A percentile compares a stretch with the other conserved stretches of the same genome.
Evolutionary conservation across 2,329 filamentous ascomycete species (phyloP).

Genomic region (Zasmidium citrigriseum): DNA sequence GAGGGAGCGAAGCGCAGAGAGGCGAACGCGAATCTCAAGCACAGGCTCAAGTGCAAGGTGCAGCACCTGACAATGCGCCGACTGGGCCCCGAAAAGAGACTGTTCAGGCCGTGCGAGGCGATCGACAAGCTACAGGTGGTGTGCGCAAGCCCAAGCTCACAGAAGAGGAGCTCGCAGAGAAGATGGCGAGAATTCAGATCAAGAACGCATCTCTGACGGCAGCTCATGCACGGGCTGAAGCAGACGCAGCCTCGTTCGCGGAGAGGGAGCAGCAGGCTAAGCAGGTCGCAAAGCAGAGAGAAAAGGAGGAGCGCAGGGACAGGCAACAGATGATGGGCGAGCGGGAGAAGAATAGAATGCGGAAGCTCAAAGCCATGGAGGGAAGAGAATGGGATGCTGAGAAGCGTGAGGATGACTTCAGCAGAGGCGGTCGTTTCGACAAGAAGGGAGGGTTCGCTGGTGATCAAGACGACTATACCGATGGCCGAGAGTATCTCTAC

Average conservation of each 20-base stretch:
- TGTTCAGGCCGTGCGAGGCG: constrained; percentile 34
- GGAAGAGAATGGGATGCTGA: constrained; percentile 65
- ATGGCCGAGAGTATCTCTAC: constrained; percentile 37
- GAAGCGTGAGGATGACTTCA: constrained; percentile 58
- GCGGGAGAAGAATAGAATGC: constrained; percentile 59
- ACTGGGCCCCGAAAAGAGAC: constrained; percentile 25
- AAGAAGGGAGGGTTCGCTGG: constrained; percentile 29
- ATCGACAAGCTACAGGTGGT: constrained; percentile 39
- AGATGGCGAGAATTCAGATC: constrained; percentile 62
- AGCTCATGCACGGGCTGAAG: constrained; percentile 66
- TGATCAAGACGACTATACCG: constrained; percentile 34
- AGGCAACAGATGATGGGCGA: constrained; percentile 63
- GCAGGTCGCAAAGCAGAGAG: constrained; percentile 47
- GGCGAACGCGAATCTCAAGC: neutral
- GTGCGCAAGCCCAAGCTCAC: constrained; percentile 59
- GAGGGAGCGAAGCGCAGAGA: neutral
- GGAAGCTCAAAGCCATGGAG: constrained; percentile 60
- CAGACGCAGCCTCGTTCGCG: constrained; percentile 65
- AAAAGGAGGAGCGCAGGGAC: constrained; percentile 53
- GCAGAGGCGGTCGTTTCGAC: constrained; percentile 28
- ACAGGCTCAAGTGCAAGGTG: constrained; percentile 14
- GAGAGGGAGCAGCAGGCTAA: constrained; percentile 63
- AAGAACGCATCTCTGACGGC: constrained; percentile 62
- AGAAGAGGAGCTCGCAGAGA: constrained; percentile 62
- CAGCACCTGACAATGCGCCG: constrained; percentile 25